Base-by-base conservation (phyloP, 805 yeast genomes). In the Spathaspora sp. region DNA sequence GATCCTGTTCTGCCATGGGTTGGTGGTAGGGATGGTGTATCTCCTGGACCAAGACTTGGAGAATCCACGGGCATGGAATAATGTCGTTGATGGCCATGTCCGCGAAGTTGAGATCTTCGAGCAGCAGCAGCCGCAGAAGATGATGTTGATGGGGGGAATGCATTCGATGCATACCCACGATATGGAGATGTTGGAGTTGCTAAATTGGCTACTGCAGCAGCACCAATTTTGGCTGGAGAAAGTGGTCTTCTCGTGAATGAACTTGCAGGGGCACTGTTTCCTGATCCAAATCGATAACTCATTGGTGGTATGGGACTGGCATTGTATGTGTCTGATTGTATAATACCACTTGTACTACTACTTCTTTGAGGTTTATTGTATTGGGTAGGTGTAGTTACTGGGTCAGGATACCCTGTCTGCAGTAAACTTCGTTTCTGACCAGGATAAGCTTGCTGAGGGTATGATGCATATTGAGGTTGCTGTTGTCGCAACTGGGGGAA, bases 161-260 rank as follows among this genome's bases (percentile, higher is more conserved):
- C 14, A 4, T 43, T 51, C 23, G 52, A 61, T 57, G 32, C 67
- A 60, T 48, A 39, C 16, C 52, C 55, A 19, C 54, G 43, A 57
- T 68, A 68, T 1, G 63, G 77, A 0, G 72, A 65, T 10, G 69
- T 60, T 12, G 77, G 78, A 16, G 67, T 62, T 6, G 73, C 65
- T 40, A 72, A 55, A 56, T 62, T 67, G 18, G 89, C 86, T 1
- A 86, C 87, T 1, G 90, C 89, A 19, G 77, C 79, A 1, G 90
- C 90, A 0, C 92, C 92, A 10, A 85, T 76, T 57, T 82, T 83
- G 1, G 89, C 87, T 0, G 91, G 91, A 1, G 89, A 83, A 29
- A 77, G 64, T 43, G 59, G 59, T 32, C 54, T 45, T 28, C 46
- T 18, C 10, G 51, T 11, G 52, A 48, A 35, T 35, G 40, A 12